A percentile compares a stretch with the other conserved stretches of the same genome.
Evolutionary conservation across 1,284 basidiomycete genomes (phyloP).

Genomic region (Tilletia caries): DNA sequence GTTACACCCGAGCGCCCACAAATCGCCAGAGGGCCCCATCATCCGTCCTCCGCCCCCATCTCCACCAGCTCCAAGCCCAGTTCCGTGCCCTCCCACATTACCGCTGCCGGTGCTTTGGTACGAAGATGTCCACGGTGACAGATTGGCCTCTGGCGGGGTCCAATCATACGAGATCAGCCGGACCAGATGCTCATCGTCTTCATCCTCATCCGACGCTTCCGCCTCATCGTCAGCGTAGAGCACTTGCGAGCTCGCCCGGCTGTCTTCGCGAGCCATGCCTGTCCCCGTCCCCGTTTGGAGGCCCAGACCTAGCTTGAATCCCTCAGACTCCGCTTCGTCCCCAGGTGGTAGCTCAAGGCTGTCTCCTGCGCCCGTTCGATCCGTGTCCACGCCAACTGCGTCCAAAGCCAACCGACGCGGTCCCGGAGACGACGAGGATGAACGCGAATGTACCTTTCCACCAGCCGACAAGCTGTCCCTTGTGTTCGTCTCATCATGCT

Average conservation of each 20-base stretch:
- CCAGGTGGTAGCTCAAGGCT: too few species aligned
- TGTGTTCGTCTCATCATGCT: too few species aligned
- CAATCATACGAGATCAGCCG: slow-evolving; percentile 32
- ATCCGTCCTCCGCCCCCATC: slow-evolving; percentile 26
- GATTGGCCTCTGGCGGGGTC: slow-evolving; percentile 47
- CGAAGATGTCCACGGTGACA: slow-evolving; percentile 24
- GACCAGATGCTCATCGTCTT: slow-evolving; percentile 6
- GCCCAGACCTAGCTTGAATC: too few species aligned
- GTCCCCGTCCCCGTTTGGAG: too few species aligned
- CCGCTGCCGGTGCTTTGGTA: neutral
- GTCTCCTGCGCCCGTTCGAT: too few species aligned
- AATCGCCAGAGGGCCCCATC: slow-evolving; percentile 46
- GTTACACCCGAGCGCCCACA: slow-evolving; percentile 50
- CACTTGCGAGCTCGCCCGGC: neutral
- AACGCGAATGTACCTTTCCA: neutral
- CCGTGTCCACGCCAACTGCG: too few species aligned
- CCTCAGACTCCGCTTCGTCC: too few species aligned
- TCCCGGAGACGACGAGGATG: neutral
- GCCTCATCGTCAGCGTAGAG: slow-evolving; percentile 11
- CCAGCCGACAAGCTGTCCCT: too few species aligned
- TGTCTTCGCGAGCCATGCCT: neutral
- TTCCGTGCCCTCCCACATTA: neutral
- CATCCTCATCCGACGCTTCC: neutral
- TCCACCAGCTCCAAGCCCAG: too few species aligned
- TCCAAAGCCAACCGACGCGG: neutral